A percentile compares a stretch with the other conserved stretches of the same genome.
phyloP scores from a whole-genome alignment of 768 basidiomycete genomes.

The Suillus hirtellus region DNA sequence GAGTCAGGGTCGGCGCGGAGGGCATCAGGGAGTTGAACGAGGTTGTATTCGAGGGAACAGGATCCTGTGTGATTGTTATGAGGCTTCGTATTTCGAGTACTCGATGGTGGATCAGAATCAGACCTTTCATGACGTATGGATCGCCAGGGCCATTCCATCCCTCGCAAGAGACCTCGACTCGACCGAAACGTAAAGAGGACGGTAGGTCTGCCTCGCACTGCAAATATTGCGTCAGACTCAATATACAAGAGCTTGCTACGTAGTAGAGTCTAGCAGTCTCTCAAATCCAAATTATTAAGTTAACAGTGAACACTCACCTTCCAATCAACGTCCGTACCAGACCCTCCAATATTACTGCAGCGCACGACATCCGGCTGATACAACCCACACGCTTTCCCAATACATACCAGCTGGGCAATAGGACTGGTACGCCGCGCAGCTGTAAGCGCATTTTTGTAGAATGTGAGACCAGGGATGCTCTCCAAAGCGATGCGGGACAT shows the following conservation, averaged over 20 bases:
- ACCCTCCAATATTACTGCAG: conserved; percentile 78
- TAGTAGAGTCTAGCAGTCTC: not conserved
- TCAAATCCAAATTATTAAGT: not conserved
- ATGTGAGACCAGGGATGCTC: conserved; percentile 72
- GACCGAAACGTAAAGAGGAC: conserved; percentile 76
- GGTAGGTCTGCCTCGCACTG: conserved; percentile 93
- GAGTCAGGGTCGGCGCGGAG: conserved; percentile 24
- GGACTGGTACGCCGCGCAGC: conserved; percentile 62
- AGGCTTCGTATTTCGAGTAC: not conserved
- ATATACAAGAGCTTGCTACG: not conserved
- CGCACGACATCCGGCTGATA: conserved; percentile 86
- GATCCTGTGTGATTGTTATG: conserved; percentile 53
- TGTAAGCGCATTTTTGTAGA: conserved; percentile 72
- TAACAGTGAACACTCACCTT: conserved; percentile 51
- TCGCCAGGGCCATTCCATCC: conserved; percentile 87
- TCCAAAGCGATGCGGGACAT: conserved; percentile 77
- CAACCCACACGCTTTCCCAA: conserved; percentile 72
- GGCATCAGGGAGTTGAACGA: conserved; percentile 63
- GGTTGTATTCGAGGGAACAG: conserved; percentile 82
- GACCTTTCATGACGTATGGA: conserved; percentile 82
- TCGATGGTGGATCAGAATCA: conserved; percentile 14
- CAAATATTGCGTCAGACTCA: conserved; percentile 13
- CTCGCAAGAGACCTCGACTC: conserved; percentile 86
- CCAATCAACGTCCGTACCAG: conserved; percentile 86
- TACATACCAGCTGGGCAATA: conserved; percentile 77